Base-by-base conservation (phyloP, 2,329 filamentous ascomycete species). In the Cercospora janseana region DNA sequence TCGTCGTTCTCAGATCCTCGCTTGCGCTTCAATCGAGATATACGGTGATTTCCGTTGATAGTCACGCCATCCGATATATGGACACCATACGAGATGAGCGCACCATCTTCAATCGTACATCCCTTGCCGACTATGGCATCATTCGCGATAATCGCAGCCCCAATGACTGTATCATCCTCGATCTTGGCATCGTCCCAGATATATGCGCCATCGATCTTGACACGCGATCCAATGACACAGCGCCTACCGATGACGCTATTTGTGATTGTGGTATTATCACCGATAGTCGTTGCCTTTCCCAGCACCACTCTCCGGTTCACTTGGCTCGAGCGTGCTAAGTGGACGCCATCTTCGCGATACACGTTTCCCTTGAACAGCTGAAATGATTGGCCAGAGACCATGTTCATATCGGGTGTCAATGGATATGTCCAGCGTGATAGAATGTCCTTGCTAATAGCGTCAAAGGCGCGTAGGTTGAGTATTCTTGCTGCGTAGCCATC, bases 401-500 rank as follows among this genome's bases (percentile, higher is more conserved):
- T 72, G 63, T 97, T 96, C 66, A 84, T 91, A 66, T 96, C 91
- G 2, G 92, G 92, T 49, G 88, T 86, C 32, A 96, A 78, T 1
- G 93, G 92, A 62, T 90, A 93, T 7, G 89, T 85, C 88, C 89
- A 95, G 51, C 91, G 79, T 40, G 82, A 82, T 10, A 95, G 77
- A n/a, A 96, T 80, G 66, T 97, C 92, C 63, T 83, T 86, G 68
- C 83, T 91, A 46, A 98, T 82, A 23, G 90, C 82, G 63, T 95
- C 89, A 72, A 97, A 98, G 64, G 91, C 85, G 63, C 88, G 87
- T 18, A 97, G 77, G 64, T 90, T 95, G 65, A 82, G 85, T 9
- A 89, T 91, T 57, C 93, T 79, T 1, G 91, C 90, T 1, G 89
- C 88, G 65, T 97, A 98, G 52, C 88, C 83, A 44, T 90, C 81